phyloP scores from a whole-genome alignment of 23 red algal species.

The Pyropia yezoensis region DNA sequence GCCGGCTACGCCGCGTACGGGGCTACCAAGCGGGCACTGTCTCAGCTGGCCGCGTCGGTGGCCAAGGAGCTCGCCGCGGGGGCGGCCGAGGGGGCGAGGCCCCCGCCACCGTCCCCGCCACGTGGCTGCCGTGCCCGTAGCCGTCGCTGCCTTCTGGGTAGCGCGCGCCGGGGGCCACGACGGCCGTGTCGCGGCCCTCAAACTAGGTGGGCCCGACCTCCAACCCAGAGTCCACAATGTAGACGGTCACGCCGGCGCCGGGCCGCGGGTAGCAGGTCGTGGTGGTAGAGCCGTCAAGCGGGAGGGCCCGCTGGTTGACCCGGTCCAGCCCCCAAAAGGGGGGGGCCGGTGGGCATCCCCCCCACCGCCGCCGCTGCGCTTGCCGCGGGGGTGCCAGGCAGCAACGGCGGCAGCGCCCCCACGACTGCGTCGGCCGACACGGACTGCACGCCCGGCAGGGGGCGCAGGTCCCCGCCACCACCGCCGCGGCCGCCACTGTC shows the following conservation, averaged over 20 bases:
- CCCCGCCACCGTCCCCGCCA: slow-evolving; percentile 34
- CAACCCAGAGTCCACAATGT: slow-evolving; percentile 42
- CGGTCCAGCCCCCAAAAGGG: too few species aligned
- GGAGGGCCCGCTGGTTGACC: too few species aligned
- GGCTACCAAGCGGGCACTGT: slow-evolving; percentile 41
- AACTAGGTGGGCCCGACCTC: slow-evolving; percentile 16
- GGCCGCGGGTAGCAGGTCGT: slow-evolving; percentile 17
- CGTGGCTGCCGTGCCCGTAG: slow-evolving; percentile 46
- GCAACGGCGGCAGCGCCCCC: too few species aligned
- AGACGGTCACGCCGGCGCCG: slow-evolving; percentile 29
- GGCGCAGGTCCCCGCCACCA: too few species aligned
- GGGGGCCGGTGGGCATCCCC: too few species aligned
- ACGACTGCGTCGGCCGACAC: too few species aligned
- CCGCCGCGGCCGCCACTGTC: too few species aligned
- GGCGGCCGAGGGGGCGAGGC: neutral
- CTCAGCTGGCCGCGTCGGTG: slow-evolving; percentile 59
- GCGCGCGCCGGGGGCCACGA: slow-evolving; percentile 1
- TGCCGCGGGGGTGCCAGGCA: too few species aligned
- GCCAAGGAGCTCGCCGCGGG: slow-evolving; percentile 17
- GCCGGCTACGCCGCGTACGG: too few species aligned
- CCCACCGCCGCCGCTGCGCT: too few species aligned
- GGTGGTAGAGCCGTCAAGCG: too few species aligned
- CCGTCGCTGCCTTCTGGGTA: slow-evolving; percentile 12
- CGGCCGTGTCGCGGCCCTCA: slow-evolving; percentile 8
- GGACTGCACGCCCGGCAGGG: too few species aligned